phyloP scores from a whole-genome alignment of 2,329 filamentous ascomycete genomes.

The Fusarium armeniacum region DNA sequence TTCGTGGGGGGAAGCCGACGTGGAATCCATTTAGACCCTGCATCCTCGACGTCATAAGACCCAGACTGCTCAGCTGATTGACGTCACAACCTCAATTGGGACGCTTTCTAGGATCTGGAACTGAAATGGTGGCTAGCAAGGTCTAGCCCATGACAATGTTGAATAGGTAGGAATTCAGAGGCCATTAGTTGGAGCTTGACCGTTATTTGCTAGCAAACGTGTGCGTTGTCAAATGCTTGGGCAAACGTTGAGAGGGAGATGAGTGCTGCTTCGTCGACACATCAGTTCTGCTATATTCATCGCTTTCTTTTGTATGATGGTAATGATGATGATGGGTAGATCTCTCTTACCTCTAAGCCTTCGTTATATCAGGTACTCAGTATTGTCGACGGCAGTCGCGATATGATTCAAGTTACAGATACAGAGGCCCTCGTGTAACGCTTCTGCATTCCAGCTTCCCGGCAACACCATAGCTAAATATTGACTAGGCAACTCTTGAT shows the following conservation, averaged over 20 bases:
- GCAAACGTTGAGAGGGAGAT: conserved; percentile 34
- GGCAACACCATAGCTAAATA: neutral
- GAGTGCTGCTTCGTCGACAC: conserved; percentile 29
- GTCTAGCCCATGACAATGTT: neutral
- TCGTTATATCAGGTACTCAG: neutral
- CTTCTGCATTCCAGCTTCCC: neutral
- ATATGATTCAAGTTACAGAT: neutral
- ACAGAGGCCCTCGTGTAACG: conserved; percentile 16
- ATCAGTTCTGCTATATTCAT: conserved; percentile 6
- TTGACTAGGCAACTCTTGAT: neutral
- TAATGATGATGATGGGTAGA: conserved; percentile 21
- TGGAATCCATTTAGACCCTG: conserved; percentile 43
- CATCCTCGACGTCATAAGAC: conserved; percentile 47
- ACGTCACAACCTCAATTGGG: conserved; percentile 40
- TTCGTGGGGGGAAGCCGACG: conserved; percentile 35
- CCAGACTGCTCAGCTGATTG: conserved; percentile 37
- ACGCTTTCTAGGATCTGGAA: neutral
- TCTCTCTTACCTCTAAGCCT: conserved; percentile 5
- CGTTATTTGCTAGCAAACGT: conserved; percentile 1
- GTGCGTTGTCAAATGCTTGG: conserved; percentile 13
- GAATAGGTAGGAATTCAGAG: neutral
- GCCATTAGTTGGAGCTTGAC: neutral
- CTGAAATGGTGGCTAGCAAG: conserved; percentile 3
- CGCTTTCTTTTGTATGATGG: conserved; percentile 17
- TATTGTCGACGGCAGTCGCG: neutral